Conservation (phyloP, 176 grass and related monocot species). For the Cenchrus purpureus region DNA sequence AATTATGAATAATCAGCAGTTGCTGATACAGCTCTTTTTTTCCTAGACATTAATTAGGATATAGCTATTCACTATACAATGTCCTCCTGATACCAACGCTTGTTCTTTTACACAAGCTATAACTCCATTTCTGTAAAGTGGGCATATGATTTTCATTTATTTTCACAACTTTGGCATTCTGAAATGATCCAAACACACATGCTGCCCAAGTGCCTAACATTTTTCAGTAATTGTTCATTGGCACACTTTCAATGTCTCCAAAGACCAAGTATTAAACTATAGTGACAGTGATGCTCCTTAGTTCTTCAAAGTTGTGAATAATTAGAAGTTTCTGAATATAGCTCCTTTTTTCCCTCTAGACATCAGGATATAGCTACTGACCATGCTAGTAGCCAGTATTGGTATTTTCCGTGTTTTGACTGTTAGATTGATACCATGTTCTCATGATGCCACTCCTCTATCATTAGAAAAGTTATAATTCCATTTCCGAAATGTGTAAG, state of each 20-base stretch:
- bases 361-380: neutral
- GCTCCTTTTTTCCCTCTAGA: neutral
- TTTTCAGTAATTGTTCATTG: conserved; percentile 2
- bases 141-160: too few relatives aligned
- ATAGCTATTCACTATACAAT: too few relatives aligned
- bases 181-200: too few relatives aligned
- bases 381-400: neutral
- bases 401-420: neutral
- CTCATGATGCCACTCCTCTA: neutral
- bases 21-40: too few relatives aligned
- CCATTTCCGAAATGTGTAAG: neutral
- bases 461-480: neutral
- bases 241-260: too few relatives aligned
- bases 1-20: too few relatives aligned
- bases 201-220: neutral
- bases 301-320: neutral
- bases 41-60: too few relatives aligned
- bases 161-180: too few relatives aligned
- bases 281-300: neutral
- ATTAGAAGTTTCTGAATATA: neutral
- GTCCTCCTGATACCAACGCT: too few relatives aligned
- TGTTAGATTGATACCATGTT: neutral
- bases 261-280: too few relatives aligned
- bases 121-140: too few relatives aligned
- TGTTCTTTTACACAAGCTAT: too few relatives aligned